Conservation (phyloP, 768 basidiomycete genomes). For the Nidularia pulvinata region DNA sequence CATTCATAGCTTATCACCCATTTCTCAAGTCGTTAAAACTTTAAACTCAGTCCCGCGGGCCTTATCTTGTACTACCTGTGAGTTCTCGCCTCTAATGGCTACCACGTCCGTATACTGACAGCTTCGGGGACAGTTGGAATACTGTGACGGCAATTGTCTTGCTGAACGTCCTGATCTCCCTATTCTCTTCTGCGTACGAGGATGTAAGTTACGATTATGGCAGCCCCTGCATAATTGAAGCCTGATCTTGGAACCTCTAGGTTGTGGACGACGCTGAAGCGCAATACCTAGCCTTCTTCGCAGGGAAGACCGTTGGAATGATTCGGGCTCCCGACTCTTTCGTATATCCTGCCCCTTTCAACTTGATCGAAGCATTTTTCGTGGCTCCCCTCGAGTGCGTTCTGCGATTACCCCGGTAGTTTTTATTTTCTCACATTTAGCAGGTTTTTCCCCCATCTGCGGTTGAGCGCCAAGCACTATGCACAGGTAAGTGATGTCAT, state of each 20-base stretch:
- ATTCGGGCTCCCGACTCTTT: constrained; percentile 85
- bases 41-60: constrained; percentile 43
- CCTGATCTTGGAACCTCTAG: constrained; percentile 27
- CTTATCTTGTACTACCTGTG: constrained; percentile 81
- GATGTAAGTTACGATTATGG: constrained; percentile 49
- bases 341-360: constrained; percentile 93
- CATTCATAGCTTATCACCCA: background rate
- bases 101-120: too few relatives aligned
- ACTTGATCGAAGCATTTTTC: constrained; percentile 78
- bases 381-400: constrained; percentile 88
- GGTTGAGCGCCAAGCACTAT: constrained; percentile 53
- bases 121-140: constrained; percentile 61
- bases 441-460: constrained; percentile 41
- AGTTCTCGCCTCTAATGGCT: constrained; percentile 14
- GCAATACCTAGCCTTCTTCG: constrained; percentile 90
- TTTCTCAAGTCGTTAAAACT: background rate
- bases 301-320: constrained; percentile 83
- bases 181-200: constrained; percentile 91
- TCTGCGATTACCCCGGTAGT: background rate
- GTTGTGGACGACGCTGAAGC: constrained; percentile 85
- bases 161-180: constrained; percentile 93
- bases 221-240: background rate
- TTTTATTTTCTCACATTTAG: background rate
- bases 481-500: constrained; percentile 37
- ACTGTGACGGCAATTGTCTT: constrained; percentile 81